Conservation (phyloP, 768 basidiomycete species). For the Amanita fuliginea region DNA sequence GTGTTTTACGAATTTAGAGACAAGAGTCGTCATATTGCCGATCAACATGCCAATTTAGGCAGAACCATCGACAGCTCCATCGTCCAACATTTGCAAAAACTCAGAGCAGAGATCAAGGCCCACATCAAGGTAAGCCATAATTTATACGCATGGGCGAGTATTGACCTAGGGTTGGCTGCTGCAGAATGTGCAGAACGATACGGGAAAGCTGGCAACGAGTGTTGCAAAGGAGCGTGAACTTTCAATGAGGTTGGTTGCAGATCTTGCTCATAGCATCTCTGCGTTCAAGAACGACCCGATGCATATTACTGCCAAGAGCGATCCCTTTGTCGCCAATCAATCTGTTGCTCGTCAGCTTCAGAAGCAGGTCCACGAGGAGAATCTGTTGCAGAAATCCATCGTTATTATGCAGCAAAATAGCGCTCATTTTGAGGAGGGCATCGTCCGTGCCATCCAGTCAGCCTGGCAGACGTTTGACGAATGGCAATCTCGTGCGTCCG, state of each 20-base stretch:
- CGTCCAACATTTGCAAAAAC: slow-evolving; percentile 94
- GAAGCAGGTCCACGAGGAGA: slow-evolving; percentile 95
- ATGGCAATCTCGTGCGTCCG: slow-evolving; percentile 76
- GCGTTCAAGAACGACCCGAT: slow-evolving; percentile 94
- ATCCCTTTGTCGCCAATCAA: slow-evolving; percentile 72
- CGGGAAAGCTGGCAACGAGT: slow-evolving; percentile 79
- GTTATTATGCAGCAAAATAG: slow-evolving; percentile 98
- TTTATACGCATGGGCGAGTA: background rate
- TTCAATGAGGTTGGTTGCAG: slow-evolving; percentile 76
- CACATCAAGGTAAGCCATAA: slow-evolving; percentile 70
- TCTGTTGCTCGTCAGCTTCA: slow-evolving; percentile 71
- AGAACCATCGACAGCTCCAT: slow-evolving; percentile 95
- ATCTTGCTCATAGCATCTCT: slow-evolving; percentile 81
- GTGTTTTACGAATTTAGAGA: slow-evolving; percentile 89
- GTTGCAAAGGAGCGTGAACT: slow-evolving; percentile 92
- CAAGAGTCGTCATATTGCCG: slow-evolving; percentile 86
- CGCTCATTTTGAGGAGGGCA: slow-evolving; percentile 93
- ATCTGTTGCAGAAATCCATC: slow-evolving; percentile 93
- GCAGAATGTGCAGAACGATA: slow-evolving; percentile 91
- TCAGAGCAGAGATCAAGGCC: slow-evolving; percentile 92
- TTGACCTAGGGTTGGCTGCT: background rate
- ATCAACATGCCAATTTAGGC: slow-evolving; percentile 93
- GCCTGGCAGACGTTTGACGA: slow-evolving; percentile 98
- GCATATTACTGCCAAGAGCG: slow-evolving; percentile 63
- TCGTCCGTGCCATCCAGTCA: slow-evolving; percentile 89